phyloP scores from a whole-genome alignment of 768 basidiomycete species.

The Chalciporus sphaerocephalus region DNA sequence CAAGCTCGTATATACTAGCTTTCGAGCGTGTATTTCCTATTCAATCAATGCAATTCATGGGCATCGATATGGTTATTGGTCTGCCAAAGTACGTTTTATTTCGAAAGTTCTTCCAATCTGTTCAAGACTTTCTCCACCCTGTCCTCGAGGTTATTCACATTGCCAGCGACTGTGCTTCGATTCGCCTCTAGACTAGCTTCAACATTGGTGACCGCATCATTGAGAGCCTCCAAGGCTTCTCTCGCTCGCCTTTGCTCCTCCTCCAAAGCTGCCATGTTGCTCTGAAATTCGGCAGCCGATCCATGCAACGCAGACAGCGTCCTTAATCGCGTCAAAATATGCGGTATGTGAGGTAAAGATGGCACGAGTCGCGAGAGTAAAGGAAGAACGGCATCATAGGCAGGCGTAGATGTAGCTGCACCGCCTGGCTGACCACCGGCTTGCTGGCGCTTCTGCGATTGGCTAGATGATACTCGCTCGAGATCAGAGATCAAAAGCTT shows the following conservation, averaged over 20 bases:
- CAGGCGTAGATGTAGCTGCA: slow-evolving; percentile 23
- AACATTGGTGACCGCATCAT: slow-evolving; percentile 62
- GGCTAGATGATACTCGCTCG: slow-evolving; percentile 63
- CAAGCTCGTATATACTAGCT: too few relatives aligned
- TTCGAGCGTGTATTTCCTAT: not conserved
- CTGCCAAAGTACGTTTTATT: slow-evolving; percentile 2
- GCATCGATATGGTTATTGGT: slow-evolving; percentile 1
- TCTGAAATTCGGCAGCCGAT: slow-evolving; percentile 74
- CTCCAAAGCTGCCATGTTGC: slow-evolving; percentile 60
- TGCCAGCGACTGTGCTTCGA: slow-evolving; percentile 61
- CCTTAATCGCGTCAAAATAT: slow-evolving; percentile 83
- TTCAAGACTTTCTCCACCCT: slow-evolving; percentile 46
- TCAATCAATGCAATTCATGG: slow-evolving; percentile 1
- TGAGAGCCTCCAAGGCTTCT: slow-evolving; percentile 62
- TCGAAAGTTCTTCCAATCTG: slow-evolving; percentile 38
- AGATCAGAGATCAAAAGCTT: slow-evolving; percentile 91
- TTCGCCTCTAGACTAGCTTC: slow-evolving; percentile 78
- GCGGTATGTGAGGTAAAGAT: slow-evolving; percentile 77
- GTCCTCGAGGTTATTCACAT: slow-evolving; percentile 67
- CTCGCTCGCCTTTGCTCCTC: slow-evolving; percentile 65
- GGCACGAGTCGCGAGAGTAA: slow-evolving; percentile 67
- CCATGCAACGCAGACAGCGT: slow-evolving; percentile 81
- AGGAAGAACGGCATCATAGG: slow-evolving; percentile 62
- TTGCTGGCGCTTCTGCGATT: slow-evolving; percentile 23
- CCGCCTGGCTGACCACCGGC: slow-evolving; percentile 7